These are phyloP conservation scores for Ustilago sp. DNA, from an alignment of 1,284 basidiomycete genomes.

Conservation along the genomic window DNA sequence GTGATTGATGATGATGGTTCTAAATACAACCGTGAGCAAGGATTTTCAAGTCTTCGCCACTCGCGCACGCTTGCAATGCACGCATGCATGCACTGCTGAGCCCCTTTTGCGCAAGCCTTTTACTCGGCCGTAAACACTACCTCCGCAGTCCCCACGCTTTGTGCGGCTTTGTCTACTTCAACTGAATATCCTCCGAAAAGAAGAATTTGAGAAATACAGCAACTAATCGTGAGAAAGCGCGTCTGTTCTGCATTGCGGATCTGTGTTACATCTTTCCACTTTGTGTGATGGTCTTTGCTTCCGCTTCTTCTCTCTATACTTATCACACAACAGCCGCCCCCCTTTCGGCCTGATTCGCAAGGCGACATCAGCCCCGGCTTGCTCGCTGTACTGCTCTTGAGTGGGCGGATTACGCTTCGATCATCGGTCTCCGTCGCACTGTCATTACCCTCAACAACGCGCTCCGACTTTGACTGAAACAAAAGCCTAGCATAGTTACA, in stretches of 20 bases:
- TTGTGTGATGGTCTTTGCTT: slow-evolving; percentile 9
- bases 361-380: not conserved
- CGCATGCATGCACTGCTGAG: too few species aligned
- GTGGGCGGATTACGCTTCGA: not conserved
- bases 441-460: not conserved
- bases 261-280: not conserved
- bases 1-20: too few species aligned
- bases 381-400: not conserved
- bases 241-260: slow-evolving; percentile 11
- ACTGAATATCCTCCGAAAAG: not conserved
- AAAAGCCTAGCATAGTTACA: not conserved
- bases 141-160: too few species aligned
- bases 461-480: not conserved
- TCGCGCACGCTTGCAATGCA: too few species aligned
- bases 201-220: too few species aligned
- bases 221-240: not conserved
- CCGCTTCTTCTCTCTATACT: slow-evolving; percentile 6
- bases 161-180: too few species aligned
- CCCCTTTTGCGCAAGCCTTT: too few species aligned
- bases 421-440: slow-evolving; percentile 2
- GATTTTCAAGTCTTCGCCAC: too few species aligned
- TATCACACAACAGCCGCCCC: not conserved
- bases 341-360: not conserved
- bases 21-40: too few species aligned
- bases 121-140: too few species aligned